phyloP scores from a whole-genome alignment of 1,284 basidiomycete species.

The Ceratobasidium sp. region DNA sequence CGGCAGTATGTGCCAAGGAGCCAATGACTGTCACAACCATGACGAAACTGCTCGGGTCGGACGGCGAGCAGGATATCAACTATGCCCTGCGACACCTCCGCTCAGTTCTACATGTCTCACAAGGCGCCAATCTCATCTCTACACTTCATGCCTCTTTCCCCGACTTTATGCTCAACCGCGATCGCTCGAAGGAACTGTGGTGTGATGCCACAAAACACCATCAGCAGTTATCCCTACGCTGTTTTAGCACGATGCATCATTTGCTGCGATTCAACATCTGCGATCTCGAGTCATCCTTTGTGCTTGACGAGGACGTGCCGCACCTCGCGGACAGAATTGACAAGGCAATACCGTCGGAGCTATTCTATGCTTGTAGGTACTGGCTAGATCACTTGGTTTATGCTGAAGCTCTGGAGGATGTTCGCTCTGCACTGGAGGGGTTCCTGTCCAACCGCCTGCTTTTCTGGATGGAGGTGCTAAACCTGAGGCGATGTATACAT shows the following conservation, averaged over 20 bases:
- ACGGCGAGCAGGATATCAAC: neutral
- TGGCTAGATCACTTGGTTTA: neutral
- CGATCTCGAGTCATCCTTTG: constrained; percentile 5
- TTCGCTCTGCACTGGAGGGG: neutral
- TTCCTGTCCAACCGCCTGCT: neutral
- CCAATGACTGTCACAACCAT: neutral
- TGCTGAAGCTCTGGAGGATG: too few species aligned
- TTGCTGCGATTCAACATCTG: constrained; percentile 10
- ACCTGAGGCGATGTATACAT: neutral
- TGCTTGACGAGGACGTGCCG: neutral
- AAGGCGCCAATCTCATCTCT: neutral
- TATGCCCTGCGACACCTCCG: neutral
- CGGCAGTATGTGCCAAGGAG: constrained; percentile 8
- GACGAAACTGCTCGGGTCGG: neutral
- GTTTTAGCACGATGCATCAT: neutral
- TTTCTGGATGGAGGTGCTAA: constrained; percentile 1
- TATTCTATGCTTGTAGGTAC: neutral
- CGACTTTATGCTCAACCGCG: neutral
- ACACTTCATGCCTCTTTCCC: constrained; percentile 1
- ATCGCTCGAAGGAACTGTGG: neutral
- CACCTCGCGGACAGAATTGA: neutral
- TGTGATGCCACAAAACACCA: neutral
- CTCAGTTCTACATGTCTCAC: neutral
- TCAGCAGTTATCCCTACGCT: neutral
- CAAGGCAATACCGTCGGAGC: neutral